phyloP scores from a whole-genome alignment of 441 rosid species.

The Viola pubescens region DNA sequence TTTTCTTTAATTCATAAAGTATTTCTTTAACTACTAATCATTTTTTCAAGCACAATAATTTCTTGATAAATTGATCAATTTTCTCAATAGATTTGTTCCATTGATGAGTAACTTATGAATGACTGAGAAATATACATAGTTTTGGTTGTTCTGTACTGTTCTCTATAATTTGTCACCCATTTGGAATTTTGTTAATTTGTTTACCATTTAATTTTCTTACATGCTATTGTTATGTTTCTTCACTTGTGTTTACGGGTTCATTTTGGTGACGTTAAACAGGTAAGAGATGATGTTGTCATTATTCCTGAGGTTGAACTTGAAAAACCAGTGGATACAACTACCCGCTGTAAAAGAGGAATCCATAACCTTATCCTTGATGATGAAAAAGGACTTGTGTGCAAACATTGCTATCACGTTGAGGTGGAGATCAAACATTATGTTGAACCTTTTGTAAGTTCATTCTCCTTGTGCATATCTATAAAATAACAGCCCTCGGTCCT shows the following conservation, averaged over 20 bases:
- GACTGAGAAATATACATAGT: too few species aligned
- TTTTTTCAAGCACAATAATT: too few species aligned
- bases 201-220: background rate
- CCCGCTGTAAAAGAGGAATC: constrained; percentile 30
- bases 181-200: too few species aligned
- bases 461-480: too few species aligned
- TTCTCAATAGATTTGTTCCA: too few species aligned
- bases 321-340: background rate
- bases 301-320: constrained; percentile 4
- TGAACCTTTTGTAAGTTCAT: constrained; percentile 44
- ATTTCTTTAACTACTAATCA: too few species aligned
- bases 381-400: constrained; percentile 55
- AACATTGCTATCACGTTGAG: constrained; percentile 33
- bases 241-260: background rate
- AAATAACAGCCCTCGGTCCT: too few species aligned
- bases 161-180: too few species aligned
- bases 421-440: constrained; percentile 43
- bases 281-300: constrained; percentile 10
- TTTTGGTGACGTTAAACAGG: constrained; percentile 16
- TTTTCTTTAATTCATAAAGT: too few species aligned
- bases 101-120: too few species aligned
- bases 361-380: constrained; percentile 48
- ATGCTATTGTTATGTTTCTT: background rate
- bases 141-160: too few species aligned
- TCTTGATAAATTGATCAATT: too few species aligned